Conservation (phyloP, 2,329 filamentous ascomycete species). For the Coniochaeta pulveracea region DNA sequence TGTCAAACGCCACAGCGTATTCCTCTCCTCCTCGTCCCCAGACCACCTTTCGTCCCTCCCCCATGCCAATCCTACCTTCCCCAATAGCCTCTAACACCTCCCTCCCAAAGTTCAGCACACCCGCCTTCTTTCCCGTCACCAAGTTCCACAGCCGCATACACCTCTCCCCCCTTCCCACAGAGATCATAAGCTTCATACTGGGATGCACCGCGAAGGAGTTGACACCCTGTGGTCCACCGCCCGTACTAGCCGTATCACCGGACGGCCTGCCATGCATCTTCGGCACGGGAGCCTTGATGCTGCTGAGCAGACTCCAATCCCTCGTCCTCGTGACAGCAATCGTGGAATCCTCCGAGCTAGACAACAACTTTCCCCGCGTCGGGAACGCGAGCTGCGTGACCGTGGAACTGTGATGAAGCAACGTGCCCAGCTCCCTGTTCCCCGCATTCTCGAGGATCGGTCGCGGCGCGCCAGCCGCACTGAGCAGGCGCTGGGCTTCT, state of each 20-base stretch:
- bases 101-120: constrained; percentile 74
- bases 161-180: constrained; percentile 77
- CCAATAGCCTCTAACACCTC: constrained; percentile 64
- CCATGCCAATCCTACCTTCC: constrained; percentile 64
- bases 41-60: constrained; percentile 71
- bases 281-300: constrained; percentile 79
- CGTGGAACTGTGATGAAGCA: constrained; percentile 77
- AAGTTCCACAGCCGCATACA: constrained; percentile 95
- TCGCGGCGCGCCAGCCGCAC: constrained; percentile 52
- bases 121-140: constrained; percentile 91
- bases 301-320: constrained; percentile 81
- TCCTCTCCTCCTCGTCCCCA: constrained; percentile 73
- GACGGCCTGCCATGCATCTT: constrained; percentile 71
- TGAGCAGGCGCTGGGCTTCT: constrained; percentile 41
- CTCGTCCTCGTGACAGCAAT: constrained; percentile 78
- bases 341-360: constrained; percentile 81
- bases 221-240: constrained; percentile 73
- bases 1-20: constrained; percentile 82
- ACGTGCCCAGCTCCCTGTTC: constrained; percentile 77
- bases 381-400: constrained; percentile 76
- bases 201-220: constrained; percentile 95
- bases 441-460: constrained; percentile 73
- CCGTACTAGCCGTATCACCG: constrained; percentile 78
- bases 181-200: constrained; percentile 93
- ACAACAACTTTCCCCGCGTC: constrained; percentile 75